phyloP scores from a whole-genome alignment of 1,284 basidiomycete genomes.

The Sporisorium graminicola region DNA sequence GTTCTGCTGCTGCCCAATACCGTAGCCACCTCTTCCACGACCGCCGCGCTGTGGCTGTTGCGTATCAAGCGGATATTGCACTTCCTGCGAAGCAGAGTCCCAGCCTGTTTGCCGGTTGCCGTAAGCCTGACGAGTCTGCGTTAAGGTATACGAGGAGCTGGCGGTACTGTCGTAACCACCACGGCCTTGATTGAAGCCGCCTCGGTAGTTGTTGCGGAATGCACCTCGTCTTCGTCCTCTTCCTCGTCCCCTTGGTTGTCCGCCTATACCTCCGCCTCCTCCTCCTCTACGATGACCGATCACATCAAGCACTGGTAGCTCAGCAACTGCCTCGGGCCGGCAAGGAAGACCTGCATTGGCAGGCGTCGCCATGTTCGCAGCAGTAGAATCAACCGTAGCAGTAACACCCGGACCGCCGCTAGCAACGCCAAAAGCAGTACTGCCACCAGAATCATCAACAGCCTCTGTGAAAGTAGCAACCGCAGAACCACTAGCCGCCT shows the following conservation, averaged over 20 bases:
- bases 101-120: background rate
- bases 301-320: background rate
- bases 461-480: background rate
- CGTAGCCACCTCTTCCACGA: background rate
- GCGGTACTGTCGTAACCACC: background rate
- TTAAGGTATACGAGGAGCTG: background rate
- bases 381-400: background rate
- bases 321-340: conserved; percentile 6
- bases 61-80: background rate
- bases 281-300: background rate
- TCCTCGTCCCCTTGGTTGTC: background rate
- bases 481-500: background rate
- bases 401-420: background rate
- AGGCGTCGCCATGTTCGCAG: background rate
- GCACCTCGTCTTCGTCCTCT: conserved; percentile 4
- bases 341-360: conserved; percentile 4
- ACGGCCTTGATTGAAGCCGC: background rate
- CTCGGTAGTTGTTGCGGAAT: background rate
- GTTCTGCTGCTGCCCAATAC: conserved; percentile 2
- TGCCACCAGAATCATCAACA: background rate
- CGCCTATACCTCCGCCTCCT: background rate
- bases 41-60: background rate
- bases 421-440: background rate
- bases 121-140: background rate
- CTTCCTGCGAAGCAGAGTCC: background rate